Percentiles rank a stretch among this genome's conserved stretches.
phyloP scores from a whole-genome alignment of 306 rosid genomes.

The Cyamopsis tetragonoloba region DNA sequence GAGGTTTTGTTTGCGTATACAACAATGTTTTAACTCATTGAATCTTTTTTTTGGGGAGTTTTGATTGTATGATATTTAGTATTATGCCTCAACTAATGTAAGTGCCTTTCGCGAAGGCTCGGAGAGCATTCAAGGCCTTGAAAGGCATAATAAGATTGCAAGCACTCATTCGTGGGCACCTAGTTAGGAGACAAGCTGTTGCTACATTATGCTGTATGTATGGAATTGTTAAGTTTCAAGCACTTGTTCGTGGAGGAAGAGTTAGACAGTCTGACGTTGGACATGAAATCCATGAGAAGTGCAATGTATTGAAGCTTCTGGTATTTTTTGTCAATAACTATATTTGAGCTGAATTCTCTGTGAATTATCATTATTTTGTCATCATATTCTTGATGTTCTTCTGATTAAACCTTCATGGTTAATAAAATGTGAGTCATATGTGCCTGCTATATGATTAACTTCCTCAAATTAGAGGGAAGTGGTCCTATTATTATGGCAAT shows the following conservation, averaged over 20 bases:
- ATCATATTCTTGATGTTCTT: constrained; percentile 9
- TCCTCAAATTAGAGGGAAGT: background rate
- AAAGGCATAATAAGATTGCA: constrained; percentile 99
- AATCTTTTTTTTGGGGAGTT: constrained; percentile 4
- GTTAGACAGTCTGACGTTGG: constrained; percentile 67
- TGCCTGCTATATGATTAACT: background rate
- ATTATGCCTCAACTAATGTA: constrained; percentile 30
- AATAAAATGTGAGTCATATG: background rate
- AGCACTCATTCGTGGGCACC: constrained; percentile 99
- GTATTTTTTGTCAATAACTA: constrained; percentile 36
- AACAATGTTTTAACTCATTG: constrained; percentile 6
- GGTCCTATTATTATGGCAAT: background rate
- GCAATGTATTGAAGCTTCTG: constrained; percentile 37
- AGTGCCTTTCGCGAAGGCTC: constrained; percentile 73
- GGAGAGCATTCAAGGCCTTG: constrained; percentile 91
- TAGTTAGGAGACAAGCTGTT: constrained; percentile 97
- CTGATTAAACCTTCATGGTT: background rate
- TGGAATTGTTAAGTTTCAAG: constrained; percentile 86
- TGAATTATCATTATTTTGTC: background rate
- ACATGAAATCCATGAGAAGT: constrained; percentile 57
- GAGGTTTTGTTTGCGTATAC: background rate
- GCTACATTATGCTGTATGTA: constrained; percentile 77
- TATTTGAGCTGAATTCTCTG: background rate
- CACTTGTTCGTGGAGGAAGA: constrained; percentile 65
- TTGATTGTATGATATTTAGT: constrained; percentile 20